Evolutionary conservation across 2,329 filamentous ascomycete species (phyloP), one percentile per base, ranked within the genome.

Genomic region (Xenoacremonium recifei): DNA sequence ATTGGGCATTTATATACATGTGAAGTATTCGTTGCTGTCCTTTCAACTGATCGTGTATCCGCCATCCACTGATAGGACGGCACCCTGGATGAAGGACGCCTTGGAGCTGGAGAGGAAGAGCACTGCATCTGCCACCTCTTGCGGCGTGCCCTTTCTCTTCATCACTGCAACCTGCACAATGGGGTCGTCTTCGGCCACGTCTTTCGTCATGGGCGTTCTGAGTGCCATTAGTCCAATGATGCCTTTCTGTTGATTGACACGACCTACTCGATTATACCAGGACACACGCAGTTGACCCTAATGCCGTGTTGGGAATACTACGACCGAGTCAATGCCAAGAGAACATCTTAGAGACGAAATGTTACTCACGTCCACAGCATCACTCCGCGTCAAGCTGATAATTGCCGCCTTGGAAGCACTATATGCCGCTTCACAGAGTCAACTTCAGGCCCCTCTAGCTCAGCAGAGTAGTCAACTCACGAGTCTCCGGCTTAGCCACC

Each of bases 101-200:
- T 71, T 72, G 15, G 65, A 60, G 40, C 68, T 69, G 25, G 66
- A 67, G 4, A 73, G 50, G 41, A 73, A 75, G 25, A 74, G 48
- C 9, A 71, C 62, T 1, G 66, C 69, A 50, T 74, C 71, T 3
- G 72, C 70, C 10, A 74, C 61, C 43, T 75, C 71, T 37, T 73
- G 66, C 1, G 69, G 60, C 4, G 67, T 70, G 1, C 70, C 70
- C 44, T 66, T 65, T 19, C 69, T 50, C 41, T 60, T 57, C 59
- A 69, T 63, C 1, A 64, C 64, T 6, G 65, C 62, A 4, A 60
- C 57, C n/a, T 53, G 52, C 6, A 68, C 59, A 4, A 59, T 54
- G 1, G 57, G 60, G 17, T 62, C 55, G 7, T 66, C 54, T 4
- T 66, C 57, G 9, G 66, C 57, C n/a, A 70, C 60, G 4, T 61